Conservation (phyloP, 441 rosid genomes). For the Pelargonium myrrhifolium region DNA sequence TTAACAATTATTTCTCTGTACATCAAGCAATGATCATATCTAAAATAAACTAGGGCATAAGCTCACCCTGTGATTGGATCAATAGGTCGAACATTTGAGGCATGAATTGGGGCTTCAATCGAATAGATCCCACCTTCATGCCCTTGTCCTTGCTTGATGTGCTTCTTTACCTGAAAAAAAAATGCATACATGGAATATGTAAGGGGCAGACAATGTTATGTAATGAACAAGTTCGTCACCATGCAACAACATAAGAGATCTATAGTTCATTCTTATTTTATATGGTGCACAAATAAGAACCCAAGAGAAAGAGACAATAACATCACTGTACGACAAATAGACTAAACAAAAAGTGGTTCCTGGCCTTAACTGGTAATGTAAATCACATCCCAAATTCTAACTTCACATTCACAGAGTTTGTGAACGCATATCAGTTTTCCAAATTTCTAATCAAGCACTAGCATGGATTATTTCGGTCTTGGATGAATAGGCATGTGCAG, state of each 20-base stretch:
- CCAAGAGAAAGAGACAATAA: no score
- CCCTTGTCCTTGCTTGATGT: conserved; percentile 80
- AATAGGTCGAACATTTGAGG: conserved; percentile 86
- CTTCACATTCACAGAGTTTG: no score
- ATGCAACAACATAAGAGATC: not conserved
- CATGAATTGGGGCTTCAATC: conserved; percentile 90
- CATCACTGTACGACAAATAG: no score
- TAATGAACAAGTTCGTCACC: conserved; percentile 8
- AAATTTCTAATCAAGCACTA: no score
- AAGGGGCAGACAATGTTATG: not conserved
- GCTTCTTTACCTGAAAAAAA: conserved; percentile 71
- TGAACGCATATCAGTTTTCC: no score
- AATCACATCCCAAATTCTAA: not conserved
- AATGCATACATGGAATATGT: not conserved
- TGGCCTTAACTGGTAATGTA: not conserved
- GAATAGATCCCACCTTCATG: conserved; percentile 93
- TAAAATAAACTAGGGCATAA: not conserved
- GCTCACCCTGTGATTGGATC: conserved; percentile 82
- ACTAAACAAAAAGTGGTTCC: not conserved
- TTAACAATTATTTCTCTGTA: conserved; percentile 4
- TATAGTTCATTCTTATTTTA: not conserved
- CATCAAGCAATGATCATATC: not conserved
- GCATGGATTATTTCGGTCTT: no score
- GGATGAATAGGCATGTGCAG: no score
- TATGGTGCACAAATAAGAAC: no score